Evolutionary conservation across 371 early-diverging fungal species (phyloP).

Genomic region (Mucor plumbeus): DNA sequence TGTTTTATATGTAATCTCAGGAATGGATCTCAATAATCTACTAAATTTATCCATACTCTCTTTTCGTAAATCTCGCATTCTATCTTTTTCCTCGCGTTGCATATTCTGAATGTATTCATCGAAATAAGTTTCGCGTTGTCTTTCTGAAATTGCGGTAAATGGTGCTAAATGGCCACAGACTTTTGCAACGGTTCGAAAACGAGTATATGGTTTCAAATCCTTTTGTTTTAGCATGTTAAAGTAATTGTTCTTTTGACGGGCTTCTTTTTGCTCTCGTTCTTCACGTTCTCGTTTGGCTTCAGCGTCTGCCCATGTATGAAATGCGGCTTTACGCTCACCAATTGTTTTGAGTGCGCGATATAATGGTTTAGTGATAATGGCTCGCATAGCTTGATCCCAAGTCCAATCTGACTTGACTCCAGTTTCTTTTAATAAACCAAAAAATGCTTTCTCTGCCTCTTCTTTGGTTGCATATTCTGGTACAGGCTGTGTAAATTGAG

Average conservation of each 20-base stretch:
- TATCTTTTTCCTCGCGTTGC: constrained; percentile 66
- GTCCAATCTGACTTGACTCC: constrained; percentile 83
- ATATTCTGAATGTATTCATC: constrained; percentile 69
- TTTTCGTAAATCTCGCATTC: constrained; percentile 63
- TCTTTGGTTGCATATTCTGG: constrained; percentile 74
- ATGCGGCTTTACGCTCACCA: constrained; percentile 81
- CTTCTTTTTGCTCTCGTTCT: constrained; percentile 45
- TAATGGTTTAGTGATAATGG: constrained; percentile 79
- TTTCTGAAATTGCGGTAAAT: constrained; percentile 55
- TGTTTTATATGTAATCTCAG: constrained; percentile 69
- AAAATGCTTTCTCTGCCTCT: constrained; percentile 87
- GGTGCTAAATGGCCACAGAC: constrained; percentile 53
- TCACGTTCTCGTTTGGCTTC: constrained; percentile 61
- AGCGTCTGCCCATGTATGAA: constrained; percentile 71
- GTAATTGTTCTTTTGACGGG: constrained; percentile 49
- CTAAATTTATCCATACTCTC: constrained; percentile 69
- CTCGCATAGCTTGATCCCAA: constrained; percentile 92
- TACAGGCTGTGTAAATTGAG: constrained; percentile 19
- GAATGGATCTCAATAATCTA: constrained; percentile 58
- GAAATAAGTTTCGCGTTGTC: constrained; percentile 62
- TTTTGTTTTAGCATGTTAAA: constrained; percentile 47
- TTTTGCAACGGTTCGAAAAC: constrained; percentile 57
- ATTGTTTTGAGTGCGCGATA: constrained; percentile 86
- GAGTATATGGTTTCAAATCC: constrained; percentile 48
- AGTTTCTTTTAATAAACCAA: constrained; percentile 70